Base-by-base conservation (phyloP, 768 basidiomycete species). In the Amanita fuliginea region DNA sequence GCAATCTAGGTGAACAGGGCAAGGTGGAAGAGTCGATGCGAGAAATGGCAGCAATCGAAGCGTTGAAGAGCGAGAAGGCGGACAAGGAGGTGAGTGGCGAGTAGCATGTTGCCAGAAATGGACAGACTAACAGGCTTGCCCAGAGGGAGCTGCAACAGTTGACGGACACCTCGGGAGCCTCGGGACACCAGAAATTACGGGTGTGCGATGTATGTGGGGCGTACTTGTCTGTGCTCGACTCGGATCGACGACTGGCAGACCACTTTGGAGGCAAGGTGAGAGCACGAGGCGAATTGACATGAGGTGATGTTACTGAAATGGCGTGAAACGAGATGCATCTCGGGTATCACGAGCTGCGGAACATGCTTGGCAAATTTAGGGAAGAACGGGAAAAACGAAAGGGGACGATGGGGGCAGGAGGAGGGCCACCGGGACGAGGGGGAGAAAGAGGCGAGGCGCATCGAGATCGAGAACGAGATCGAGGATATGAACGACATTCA, bases 141-240 rank as follows among this genome's bases (percentile, higher is more conserved):
- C 55, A 93, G 87, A 84, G 90, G 51, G 96, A 98, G 60, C 73
- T 98, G 40, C 93, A 96, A 67, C 84, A 93, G 65, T 72, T 99
- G 55, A 96, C 95, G 36, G 96, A 99, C 63, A 98, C 92, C 26
- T 95, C 94, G 35, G 96, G 96, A 49, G 96, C 96, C 4, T 96
- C 93, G 50, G 96, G 96, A n/a, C 96, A 99, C 73, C 96, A 99
- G 69, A 98, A 98, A 68, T 73, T 99, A 58, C 85, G 96, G 54
- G 96, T 99, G n/a, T 98, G 96, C 71, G 96, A 99, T 71, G 94
- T 97, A 24, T 99, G 96, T 64, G 96, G 96, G 59, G 96, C 96
- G n/a, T 98, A 98, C 73, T 77, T 99, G 40, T 95, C 91, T 13
- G 90, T 99, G 33, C 76, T 98, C 42, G 96, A 99, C 68, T 97